phyloP scores from a whole-genome alignment of 768 basidiomycete species.

The Naematelia encephala region DNA sequence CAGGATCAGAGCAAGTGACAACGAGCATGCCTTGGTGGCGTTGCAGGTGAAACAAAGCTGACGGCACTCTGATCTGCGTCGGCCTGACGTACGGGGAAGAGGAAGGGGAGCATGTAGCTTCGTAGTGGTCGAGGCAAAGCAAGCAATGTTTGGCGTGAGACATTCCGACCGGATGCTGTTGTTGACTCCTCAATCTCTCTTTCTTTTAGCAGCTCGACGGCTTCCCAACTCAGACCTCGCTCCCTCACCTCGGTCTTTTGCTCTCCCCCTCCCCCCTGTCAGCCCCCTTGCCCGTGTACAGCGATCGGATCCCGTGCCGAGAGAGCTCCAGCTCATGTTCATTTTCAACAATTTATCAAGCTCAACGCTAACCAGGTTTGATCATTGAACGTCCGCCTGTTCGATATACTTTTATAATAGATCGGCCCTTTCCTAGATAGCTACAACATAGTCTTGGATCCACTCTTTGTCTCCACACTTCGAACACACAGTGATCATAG shows the following conservation, averaged over 20 bases:
- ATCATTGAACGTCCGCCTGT: background rate
- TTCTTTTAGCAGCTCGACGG: background rate
- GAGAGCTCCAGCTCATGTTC: no score
- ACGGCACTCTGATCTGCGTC: no score
- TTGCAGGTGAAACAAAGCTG: no score
- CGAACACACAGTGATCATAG: background rate
- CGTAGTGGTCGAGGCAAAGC: background rate
- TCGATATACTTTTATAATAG: background rate
- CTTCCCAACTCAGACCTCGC: background rate
- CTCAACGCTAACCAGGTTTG: background rate
- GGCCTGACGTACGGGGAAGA: no score
- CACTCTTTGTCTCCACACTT: background rate
- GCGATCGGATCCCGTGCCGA: no score
- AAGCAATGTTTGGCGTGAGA: background rate
- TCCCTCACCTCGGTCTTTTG: background rate
- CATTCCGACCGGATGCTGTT: background rate
- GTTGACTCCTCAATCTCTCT: background rate
- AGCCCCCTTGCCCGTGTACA: no score
- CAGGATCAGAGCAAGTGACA: no score
- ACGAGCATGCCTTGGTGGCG: no score
- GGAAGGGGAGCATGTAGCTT: no score
- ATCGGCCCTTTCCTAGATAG: background rate
- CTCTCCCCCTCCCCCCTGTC: background rate
- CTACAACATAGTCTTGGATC: background rate
- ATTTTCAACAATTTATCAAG: no score